Evolutionary conservation across 768 basidiomycete genomes (phyloP), one percentile per base, ranked within the genome.

Genomic region (Boletales sp.): DNA sequence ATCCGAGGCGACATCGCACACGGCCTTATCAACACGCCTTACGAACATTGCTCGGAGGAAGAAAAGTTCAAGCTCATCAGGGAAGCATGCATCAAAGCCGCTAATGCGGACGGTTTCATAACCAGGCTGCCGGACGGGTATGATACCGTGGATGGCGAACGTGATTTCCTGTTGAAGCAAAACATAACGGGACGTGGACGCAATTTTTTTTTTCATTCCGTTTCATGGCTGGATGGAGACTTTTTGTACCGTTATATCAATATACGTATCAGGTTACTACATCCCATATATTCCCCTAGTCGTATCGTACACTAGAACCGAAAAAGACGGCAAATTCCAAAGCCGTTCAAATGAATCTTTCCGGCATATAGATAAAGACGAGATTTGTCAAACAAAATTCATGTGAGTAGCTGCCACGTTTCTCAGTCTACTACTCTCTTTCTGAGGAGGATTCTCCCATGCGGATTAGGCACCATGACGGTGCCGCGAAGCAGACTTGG

Each of bases 101-200:
- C 92, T 2, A 94, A 94, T 59, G 91, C 90, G 0, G 87, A 94
- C 57, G 85, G 84, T 17, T 94, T 94, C 67, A 84, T 94, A 56
- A 74, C 73, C 50, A 89, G 88, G 60, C 70, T 94, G 6, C 90
- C 92, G 0, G 65, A 82, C 14, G 89, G 89, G 2, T 94, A 94
- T 59, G 86, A 92, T 35, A 94, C 91, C 10, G 74, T 90, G 74
- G 90, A 93, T 31, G 91, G 90, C 34, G 90, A 94, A 67, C 82
- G 90, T 49, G 91, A 90, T 2, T 90, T 94, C 28, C 69, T 88
- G 45, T 70, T 72, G 12, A 38, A 81, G 77, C 67, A 83, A 72
- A 25, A 3, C 21, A 25, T 25, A 5, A 25, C 21, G 21, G 21
- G 5, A 25, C 21, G 2, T 5, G 21, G 21, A 25, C 21, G 21